Evolutionary conservation across 805 yeast species (phyloP), one percentile per base, ranked within the genome.

Genomic region (Yarrowia sp.): DNA sequence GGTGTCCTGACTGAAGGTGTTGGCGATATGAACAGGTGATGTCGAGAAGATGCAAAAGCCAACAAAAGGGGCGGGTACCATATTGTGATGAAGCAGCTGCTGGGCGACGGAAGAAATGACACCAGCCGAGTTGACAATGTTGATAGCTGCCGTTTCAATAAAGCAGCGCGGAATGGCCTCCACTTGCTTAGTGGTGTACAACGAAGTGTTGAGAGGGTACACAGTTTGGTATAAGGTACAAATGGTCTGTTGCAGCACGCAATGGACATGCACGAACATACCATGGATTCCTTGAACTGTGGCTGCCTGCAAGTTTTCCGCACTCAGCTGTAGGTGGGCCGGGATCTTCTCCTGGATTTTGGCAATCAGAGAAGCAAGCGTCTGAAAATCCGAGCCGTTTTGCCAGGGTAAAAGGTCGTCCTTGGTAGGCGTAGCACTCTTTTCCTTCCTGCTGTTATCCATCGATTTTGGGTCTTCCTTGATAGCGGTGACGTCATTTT

Each of bases 21-120:
- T 73, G 61, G 75, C 77, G 24, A 76, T 74, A 52, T 76, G 78
- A 9, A 75, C 76, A 3, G 77, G 73, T 3, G 79, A 76, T 10
- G 78, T 73, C 24, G 76, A 70, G 67, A 74, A 77, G 3, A 77
- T 76, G 63, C 77, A 76, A 67, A 74, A 77, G 24, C 76, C 77
- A 30, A 77, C 74, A 66, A 76, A 77, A 9, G 79, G 77, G 2
- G 79, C 78, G 1, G 76, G 77, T 2, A 75, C 71, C 38, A 71
- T 71, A 55, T 75, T 61, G 20, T 46, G 55, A 40, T 73, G 75
- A 17, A 76, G 65, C 30, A 74, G 68, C 61, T 77, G 78, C 30
- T 68, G 56, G n/a, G 76, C 68, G 20, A 76, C 73, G 2, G 69
- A 71, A 0, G 79, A 74, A 47, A 77, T 70, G 12, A 72, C 70